phyloP scores from a whole-genome alignment of 2,329 filamentous ascomycete species.

The Onygenales sp. region DNA sequence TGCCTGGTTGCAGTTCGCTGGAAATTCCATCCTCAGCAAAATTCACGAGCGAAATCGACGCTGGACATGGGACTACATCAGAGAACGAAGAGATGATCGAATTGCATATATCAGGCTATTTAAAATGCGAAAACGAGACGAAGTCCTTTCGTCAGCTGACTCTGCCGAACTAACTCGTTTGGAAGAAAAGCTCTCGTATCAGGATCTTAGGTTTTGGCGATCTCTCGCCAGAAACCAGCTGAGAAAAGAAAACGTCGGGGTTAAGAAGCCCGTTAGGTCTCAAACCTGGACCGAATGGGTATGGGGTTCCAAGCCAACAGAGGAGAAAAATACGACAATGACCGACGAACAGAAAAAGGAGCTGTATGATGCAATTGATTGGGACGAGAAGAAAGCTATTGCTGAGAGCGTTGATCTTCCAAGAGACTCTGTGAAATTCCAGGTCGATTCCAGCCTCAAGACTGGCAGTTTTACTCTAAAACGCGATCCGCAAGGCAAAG shows the following conservation, averaged over 20 bases:
- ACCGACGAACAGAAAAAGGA: slow-evolving; percentile 94
- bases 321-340: slow-evolving; percentile 73
- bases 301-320: slow-evolving; percentile 68
- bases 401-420: slow-evolving; percentile 82
- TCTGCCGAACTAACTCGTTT: slow-evolving; percentile 62
- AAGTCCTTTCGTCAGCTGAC: slow-evolving; percentile 59
- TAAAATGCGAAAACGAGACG: slow-evolving; percentile 80
- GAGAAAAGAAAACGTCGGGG: slow-evolving; percentile 84
- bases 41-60: slow-evolving; percentile 88
- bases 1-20: slow-evolving; percentile 89
- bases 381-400: slow-evolving; percentile 89
- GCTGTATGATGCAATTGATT: slow-evolving; percentile 94
- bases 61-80: slow-evolving; percentile 96
- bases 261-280: slow-evolving; percentile 56
- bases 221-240: slow-evolving; percentile 89
- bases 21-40: slow-evolving; percentile 77
- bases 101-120: slow-evolving; percentile 85
- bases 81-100: slow-evolving; percentile 82
- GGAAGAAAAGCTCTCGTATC: slow-evolving; percentile 82
- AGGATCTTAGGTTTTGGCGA: slow-evolving; percentile 95
- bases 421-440: slow-evolving; percentile 82
- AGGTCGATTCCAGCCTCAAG: slow-evolving; percentile 84
- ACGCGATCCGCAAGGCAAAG: slow-evolving; percentile 68
- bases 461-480: slow-evolving; percentile 94
- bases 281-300: slow-evolving; percentile 89